phyloP scores from a whole-genome alignment of 768 basidiomycete species.

The Clavaria fumosa region DNA sequence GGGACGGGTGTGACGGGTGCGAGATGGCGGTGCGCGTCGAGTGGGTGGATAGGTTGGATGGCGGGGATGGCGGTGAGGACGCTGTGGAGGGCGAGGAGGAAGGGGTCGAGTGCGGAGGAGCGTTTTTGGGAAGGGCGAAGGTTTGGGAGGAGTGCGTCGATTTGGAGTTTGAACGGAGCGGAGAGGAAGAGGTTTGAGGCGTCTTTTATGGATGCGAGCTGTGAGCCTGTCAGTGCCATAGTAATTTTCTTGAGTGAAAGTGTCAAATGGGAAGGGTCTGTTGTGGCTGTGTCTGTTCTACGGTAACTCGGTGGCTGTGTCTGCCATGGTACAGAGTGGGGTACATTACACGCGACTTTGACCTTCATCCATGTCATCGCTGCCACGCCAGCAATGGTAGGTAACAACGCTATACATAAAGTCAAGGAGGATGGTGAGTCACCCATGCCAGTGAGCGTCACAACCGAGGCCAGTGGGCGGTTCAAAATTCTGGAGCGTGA shows the following conservation, averaged over 20 bases:
- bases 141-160: conserved; percentile 67
- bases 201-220: conserved; percentile 58
- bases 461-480: not conserved
- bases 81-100: conserved; percentile 53
- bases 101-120: conserved; percentile 52
- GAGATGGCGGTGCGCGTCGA: conserved; percentile 47
- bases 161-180: conserved; percentile 74
- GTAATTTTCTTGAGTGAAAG: too few species aligned
- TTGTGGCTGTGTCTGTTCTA: too few species aligned
- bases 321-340: too few species aligned
- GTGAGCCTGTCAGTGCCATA: conserved; percentile 57
- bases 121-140: conserved; percentile 38
- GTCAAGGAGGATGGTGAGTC: conserved; percentile 1
- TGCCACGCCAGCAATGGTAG: conserved; percentile 1
- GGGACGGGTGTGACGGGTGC: conserved; percentile 53
- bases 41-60: conserved; percentile 44
- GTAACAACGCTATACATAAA: conserved; percentile 3
- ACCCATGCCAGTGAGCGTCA: conserved; percentile 2
- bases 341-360: too few species aligned
- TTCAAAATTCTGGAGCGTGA: conserved; percentile 5
- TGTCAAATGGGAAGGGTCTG: too few species aligned
- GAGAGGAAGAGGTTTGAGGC: conserved; percentile 63
- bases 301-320: too few species aligned
- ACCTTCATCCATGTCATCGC: not conserved
- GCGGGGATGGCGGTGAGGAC: conserved; percentile 45